Evolutionary conservation across 2,329 filamentous ascomycete species (phyloP), one percentile per base, ranked within the genome.

Genomic region (Penicillium janthinellum): DNA sequence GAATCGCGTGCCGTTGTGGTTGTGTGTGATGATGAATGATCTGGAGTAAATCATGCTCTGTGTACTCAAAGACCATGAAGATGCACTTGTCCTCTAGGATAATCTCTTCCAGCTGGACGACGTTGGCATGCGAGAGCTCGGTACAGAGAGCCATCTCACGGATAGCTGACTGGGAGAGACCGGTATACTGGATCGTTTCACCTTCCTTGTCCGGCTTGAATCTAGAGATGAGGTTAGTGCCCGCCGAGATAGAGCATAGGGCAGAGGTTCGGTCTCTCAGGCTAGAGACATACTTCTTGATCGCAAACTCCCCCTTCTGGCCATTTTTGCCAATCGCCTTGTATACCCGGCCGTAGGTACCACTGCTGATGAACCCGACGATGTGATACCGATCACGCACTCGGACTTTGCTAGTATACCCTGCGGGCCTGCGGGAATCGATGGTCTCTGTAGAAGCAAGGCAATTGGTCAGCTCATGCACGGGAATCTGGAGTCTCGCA

Each of bases 21-120:
- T 96, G 90, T 1, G 91, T 96, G 77, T 99, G 95, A 74, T 98
- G 93, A 74, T 99, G 95, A 67, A 99, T 97, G 74, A 99, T 98
- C 76, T 99, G 95, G 4, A 99, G 83, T 39, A 99, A 81, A 76
- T 99, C 95, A 76, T 99, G 95, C 77, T 99, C 95, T 67, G 95
- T 95, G 75, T 96, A 99, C 76, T 98, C 95, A 69, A 99, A 98
- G 1, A 99, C 93, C 90, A 99, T 99, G 78, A 93, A 99, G 75
- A 99, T 98, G 79, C 93, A 97, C 80, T 98, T 98, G 77, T 96
- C 93, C 78, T 99, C 94, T 3, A 99, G 83, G 70, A 99, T 96
- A 70, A 96, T 98, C 78, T 99, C 95, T 62, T 94, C 88, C 1
- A 97, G 86, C 60, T 90, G 88, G 66, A 99, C 94, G 37, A 99